phyloP scores from a whole-genome alignment of 164 flowering plant genomes.

The Berberis thunbergii region DNA sequence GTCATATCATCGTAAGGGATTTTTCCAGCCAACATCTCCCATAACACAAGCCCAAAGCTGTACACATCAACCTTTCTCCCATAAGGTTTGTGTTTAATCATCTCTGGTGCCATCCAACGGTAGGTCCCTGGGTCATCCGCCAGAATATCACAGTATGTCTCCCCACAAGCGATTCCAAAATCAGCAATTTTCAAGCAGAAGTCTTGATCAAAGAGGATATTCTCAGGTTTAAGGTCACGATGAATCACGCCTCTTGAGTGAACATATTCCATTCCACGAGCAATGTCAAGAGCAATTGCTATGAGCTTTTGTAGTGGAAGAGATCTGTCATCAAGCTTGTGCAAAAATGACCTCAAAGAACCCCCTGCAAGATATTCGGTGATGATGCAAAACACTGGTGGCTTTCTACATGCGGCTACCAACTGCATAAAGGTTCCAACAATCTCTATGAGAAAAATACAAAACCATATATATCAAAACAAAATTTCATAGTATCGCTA shows the following conservation, averaged over 20 bases:
- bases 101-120: conserved; percentile 99
- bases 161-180: conserved; percentile 91
- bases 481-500: background rate
- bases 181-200: conserved; percentile 75
- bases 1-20: conserved; percentile 82
- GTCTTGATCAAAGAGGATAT: conserved; percentile 61
- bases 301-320: conserved; percentile 52
- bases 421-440: conserved; percentile 38
- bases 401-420: conserved; percentile 68
- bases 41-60: conserved; percentile 80
- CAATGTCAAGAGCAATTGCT: conserved; percentile 64
- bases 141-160: conserved; percentile 55
- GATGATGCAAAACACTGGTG: conserved; percentile 67
- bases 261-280: conserved; percentile 84
- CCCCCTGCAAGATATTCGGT: conserved; percentile 83
- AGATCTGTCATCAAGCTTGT: conserved; percentile 52
- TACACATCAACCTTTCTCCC: conserved; percentile 83
- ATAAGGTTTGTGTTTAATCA: conserved; percentile 71
- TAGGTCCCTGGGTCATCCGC: conserved; percentile 89
- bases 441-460: background rate
- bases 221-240: conserved; percentile 81
- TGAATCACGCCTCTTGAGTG: conserved; percentile 90
- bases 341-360: conserved; percentile 74
- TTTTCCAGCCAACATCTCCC: conserved; percentile 84
- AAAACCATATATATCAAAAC: background rate